Percentiles rank a stretch among this genome's conserved stretches.
Evolutionary conservation across 2,329 filamentous ascomycete genomes (phyloP).

Genomic region (Sporothrix sp.): DNA sequence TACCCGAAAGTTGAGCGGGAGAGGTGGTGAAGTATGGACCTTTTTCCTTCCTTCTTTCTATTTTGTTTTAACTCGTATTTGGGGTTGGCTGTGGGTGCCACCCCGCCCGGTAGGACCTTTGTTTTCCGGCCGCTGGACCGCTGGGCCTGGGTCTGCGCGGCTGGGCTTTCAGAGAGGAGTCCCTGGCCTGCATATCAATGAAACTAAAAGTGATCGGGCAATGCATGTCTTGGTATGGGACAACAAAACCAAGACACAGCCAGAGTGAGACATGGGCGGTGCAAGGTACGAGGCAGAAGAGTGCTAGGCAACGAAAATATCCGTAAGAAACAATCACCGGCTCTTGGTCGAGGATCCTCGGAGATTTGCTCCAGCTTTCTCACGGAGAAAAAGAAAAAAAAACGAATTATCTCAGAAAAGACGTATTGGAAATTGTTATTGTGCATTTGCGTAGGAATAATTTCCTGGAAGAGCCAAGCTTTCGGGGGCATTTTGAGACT

Average conservation of each 20-base stretch:
- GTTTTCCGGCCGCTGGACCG: background rate
- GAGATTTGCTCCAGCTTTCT: background rate
- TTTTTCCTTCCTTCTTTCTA: too few relatives aligned
- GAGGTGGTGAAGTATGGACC: too few relatives aligned
- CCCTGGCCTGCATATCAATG: conserved; percentile 1
- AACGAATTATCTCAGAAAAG: background rate
- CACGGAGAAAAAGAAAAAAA: background rate
- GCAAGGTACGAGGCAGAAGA: background rate
- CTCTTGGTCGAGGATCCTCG: background rate
- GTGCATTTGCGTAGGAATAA: too few relatives aligned
- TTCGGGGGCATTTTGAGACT: too few relatives aligned
- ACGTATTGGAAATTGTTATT: too few relatives aligned
- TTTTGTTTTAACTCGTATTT: background rate
- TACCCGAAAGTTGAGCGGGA: background rate
- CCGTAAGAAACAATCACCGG: background rate
- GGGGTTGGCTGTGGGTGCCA: too few relatives aligned
- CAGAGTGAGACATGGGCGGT: background rate
- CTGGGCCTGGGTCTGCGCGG: background rate
- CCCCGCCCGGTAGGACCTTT: too few relatives aligned
- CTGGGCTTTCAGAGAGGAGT: background rate
- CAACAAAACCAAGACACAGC: background rate
- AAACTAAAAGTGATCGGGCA: conserved; percentile 4
- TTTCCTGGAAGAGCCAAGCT: too few relatives aligned
- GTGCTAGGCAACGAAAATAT: background rate
- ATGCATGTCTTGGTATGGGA: conserved; percentile 1